Evolutionary conservation across 1,284 basidiomycete species (phyloP).

Genomic region (Naganishia sp.): DNA sequence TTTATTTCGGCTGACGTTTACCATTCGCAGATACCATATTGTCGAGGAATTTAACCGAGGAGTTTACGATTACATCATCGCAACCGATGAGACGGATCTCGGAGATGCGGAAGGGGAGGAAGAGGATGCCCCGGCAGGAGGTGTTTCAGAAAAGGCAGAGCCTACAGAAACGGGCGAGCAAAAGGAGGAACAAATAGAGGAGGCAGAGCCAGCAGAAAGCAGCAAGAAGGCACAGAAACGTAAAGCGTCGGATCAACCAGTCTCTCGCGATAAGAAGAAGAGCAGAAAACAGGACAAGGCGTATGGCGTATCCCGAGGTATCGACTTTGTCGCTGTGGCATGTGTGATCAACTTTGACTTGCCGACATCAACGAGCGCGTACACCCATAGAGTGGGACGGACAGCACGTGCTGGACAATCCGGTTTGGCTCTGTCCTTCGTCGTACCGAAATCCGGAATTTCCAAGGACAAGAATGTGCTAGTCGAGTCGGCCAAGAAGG

Average conservation of each 20-base stretch:
- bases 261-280: slow-evolving; percentile 48
- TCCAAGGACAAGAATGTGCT: slow-evolving; percentile 66
- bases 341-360: slow-evolving; percentile 99
- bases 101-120: slow-evolving; percentile 55
- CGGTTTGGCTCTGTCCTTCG: slow-evolving; percentile 87
- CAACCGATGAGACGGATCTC: slow-evolving; percentile 78
- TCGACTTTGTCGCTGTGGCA: slow-evolving; percentile 96
- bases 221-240: slow-evolving; percentile 54
- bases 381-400: slow-evolving; percentile 93
- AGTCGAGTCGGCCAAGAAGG: slow-evolving; percentile 65
- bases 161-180: slow-evolving; percentile 32
- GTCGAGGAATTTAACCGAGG: slow-evolving; percentile 99
- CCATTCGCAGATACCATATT: slow-evolving; percentile 73
- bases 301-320: slow-evolving; percentile 92
- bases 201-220: slow-evolving; percentile 38
- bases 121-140: slow-evolving; percentile 32
- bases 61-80: slow-evolving; percentile 97
- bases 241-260: slow-evolving; percentile 50
- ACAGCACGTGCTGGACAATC: slow-evolving; percentile 93
- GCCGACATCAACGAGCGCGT: slow-evolving; percentile 81
- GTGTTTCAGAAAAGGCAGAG: slow-evolving; percentile 19
- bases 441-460: slow-evolving; percentile 74
- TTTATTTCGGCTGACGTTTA: neutral
- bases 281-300: slow-evolving; percentile 63
- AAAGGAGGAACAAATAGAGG: slow-evolving; percentile 37